These are phyloP conservation scores for Cordyceps militaris DNA, from an alignment of 2,329 filamentous ascomycete genomes.

Conservation along the genomic window DNA sequence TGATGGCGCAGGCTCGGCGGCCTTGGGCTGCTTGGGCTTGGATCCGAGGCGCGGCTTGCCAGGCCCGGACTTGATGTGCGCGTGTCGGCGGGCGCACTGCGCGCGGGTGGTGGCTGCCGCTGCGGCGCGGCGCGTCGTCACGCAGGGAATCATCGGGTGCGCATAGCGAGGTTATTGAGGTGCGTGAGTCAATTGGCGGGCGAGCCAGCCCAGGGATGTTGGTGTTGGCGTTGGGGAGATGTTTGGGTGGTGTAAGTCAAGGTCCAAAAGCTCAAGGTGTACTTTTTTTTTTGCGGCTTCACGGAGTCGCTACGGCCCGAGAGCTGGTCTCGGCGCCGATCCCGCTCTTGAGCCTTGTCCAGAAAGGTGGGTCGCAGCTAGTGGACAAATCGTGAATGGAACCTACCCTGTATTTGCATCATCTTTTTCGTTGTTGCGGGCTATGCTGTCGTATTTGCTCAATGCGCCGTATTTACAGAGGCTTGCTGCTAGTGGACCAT, in stretches of 20 bases:
- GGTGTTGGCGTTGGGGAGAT: background rate
- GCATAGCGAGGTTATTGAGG: slow-evolving; percentile 5
- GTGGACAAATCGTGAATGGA: background rate
- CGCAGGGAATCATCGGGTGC: slow-evolving; percentile 23
- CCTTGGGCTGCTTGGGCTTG: slow-evolving; percentile 18
- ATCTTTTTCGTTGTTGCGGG: background rate
- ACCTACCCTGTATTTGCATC: slow-evolving; percentile 6
- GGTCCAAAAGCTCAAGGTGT: background rate
- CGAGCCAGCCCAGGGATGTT: background rate
- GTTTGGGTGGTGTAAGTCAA: background rate
- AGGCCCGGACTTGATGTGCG: slow-evolving; percentile 10
- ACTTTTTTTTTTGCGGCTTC: background rate
- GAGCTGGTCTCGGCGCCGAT: slow-evolving; percentile 4
- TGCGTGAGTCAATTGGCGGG: background rate
- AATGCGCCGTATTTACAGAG: too few species aligned
- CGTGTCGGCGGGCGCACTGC: slow-evolving; percentile 23
- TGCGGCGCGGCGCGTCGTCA: slow-evolving; percentile 23
- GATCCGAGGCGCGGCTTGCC: slow-evolving; percentile 17
- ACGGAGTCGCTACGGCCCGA: slow-evolving; percentile 11
- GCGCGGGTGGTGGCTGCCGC: slow-evolving; percentile 15
- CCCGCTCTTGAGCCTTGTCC: background rate
- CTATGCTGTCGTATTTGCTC: background rate
- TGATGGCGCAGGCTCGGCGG: slow-evolving; percentile 17
- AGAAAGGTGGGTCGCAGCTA: background rate
- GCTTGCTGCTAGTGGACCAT: background rate